Percentiles rank a stretch among this genome's conserved stretches.
Evolutionary conservation across 768 basidiomycete species (phyloP).

Genomic region (Termitomyces sp.): DNA sequence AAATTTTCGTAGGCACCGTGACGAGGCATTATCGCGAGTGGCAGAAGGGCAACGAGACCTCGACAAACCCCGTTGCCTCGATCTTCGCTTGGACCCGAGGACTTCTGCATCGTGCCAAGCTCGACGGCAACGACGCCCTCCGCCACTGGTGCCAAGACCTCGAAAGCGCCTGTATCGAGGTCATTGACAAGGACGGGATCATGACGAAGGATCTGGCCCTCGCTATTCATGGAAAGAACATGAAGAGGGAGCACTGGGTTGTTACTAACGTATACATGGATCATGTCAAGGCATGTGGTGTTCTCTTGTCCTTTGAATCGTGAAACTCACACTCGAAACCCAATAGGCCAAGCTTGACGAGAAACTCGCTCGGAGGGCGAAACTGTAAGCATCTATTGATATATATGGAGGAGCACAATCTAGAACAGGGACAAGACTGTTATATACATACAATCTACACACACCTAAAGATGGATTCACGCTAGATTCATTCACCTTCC

Average conservation of each 20-base stretch:
- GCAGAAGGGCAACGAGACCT: constrained; percentile 97
- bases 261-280: constrained; percentile 93
- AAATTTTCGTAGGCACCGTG: constrained; percentile 58
- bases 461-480: not conserved
- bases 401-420: not conserved
- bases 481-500: not conserved
- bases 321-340: not conserved
- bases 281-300: constrained; percentile 70
- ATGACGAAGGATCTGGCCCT: constrained; percentile 99
- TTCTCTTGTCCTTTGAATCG: not conserved
- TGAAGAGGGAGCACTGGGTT: constrained; percentile 98
- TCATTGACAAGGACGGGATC: constrained; percentile 84
- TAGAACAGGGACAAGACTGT: not conserved
- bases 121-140: constrained; percentile 80
- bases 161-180: constrained; percentile 86
- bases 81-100: constrained; percentile 99
- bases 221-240: constrained; percentile 86
- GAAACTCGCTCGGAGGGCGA: constrained; percentile 14
- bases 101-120: constrained; percentile 86
- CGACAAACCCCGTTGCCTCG: constrained; percentile 97
- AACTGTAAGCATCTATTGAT: constrained; percentile 6
- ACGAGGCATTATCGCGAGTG: constrained; percentile 97
- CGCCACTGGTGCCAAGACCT: constrained; percentile 73
- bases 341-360: constrained; percentile 16
- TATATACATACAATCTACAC: not conserved